A percentile compares a stretch with the other conserved stretches of the same genome.
phyloP scores from a whole-genome alignment of 2,329 filamentous ascomycete genomes.

The Aspergillus fumigatus region DNA sequence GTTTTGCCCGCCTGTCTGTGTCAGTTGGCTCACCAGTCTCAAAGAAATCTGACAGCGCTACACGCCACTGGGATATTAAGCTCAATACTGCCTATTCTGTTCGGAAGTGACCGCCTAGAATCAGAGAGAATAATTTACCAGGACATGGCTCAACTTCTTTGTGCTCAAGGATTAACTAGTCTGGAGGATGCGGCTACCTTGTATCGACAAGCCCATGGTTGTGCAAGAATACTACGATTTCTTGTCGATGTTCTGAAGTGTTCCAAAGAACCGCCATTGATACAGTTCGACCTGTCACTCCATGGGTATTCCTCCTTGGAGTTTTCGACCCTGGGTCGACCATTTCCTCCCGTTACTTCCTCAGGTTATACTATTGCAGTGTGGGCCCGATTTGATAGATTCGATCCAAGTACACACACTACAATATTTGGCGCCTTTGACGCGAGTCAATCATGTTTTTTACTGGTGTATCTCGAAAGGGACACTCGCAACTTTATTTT shows the following conservation, averaged over 20 bases:
- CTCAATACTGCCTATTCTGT: constrained; percentile 60
- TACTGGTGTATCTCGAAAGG: constrained; percentile 88
- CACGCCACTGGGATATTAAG: constrained; percentile 68
- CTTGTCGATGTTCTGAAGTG: constrained; percentile 67
- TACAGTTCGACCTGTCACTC: constrained; percentile 89
- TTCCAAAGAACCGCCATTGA: constrained; percentile 74
- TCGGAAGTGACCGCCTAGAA: constrained; percentile 51
- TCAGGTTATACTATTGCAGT: constrained; percentile 82
- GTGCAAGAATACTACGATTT: constrained; percentile 59
- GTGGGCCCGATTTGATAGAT: constrained; percentile 85
- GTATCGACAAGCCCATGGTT: constrained; percentile 53
- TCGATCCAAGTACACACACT: constrained; percentile 80
- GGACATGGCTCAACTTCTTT: constrained; percentile 62
- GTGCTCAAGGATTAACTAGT: constrained; percentile 70
- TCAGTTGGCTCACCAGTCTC: constrained; percentile 56
- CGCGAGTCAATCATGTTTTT: constrained; percentile 83
- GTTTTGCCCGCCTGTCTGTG: constrained; percentile 62
- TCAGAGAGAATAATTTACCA: constrained; percentile 58
- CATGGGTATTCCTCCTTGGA: constrained; percentile 89
- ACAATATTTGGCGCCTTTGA: constrained; percentile 96
- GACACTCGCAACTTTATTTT: constrained; percentile 92
- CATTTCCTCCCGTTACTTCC: constrained; percentile 77
- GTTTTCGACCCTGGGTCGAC: constrained; percentile 74
- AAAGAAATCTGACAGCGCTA: constrained; percentile 65
- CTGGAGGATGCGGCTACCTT: constrained; percentile 82